Evolutionary conservation across 2,329 filamentous ascomycete genomes (phyloP).

Genomic region (Paecilomyces sp.): DNA sequence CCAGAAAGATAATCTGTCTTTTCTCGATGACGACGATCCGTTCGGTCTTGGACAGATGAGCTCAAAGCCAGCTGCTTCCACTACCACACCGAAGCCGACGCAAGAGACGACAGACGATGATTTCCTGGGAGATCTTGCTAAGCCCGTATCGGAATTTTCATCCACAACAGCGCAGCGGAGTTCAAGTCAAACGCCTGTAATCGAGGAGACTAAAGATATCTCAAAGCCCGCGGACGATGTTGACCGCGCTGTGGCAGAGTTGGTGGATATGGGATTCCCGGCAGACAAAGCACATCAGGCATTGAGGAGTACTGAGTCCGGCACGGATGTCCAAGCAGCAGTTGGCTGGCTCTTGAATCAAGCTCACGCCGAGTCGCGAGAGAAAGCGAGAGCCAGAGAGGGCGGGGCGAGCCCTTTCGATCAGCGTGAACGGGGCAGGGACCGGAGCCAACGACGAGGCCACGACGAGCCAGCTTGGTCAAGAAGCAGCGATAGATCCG

Average conservation of each 20-base stretch:
- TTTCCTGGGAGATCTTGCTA: slow-evolving; percentile 54
- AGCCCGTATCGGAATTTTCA: slow-evolving; percentile 49
- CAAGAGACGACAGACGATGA: slow-evolving; percentile 51
- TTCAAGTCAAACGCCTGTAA: slow-evolving; percentile 7
- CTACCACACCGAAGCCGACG: slow-evolving; percentile 41
- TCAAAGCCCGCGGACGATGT: slow-evolving; percentile 44
- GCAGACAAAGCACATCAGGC: slow-evolving; percentile 75
- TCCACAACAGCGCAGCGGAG: slow-evolving; percentile 21
- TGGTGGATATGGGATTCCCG: slow-evolving; percentile 93
- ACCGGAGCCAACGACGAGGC: slow-evolving; percentile 18
- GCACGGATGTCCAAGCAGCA: slow-evolving; percentile 74
- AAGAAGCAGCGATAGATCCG: slow-evolving; percentile 41
- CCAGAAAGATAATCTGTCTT: slow-evolving; percentile 18
- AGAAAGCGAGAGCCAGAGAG: slow-evolving; percentile 47
- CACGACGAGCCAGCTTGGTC: slow-evolving; percentile 53
- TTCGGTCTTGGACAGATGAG: slow-evolving; percentile 70
- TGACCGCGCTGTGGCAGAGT: slow-evolving; percentile 75
- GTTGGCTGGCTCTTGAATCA: slow-evolving; percentile 87
- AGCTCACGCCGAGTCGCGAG: slow-evolving; percentile 75
- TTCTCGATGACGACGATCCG: slow-evolving; percentile 67
- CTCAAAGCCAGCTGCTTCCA: slow-evolving; percentile 44
- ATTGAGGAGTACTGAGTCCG: slow-evolving; percentile 70
- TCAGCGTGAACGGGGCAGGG: slow-evolving; percentile 15
- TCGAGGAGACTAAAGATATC: slow-evolving; percentile 10
- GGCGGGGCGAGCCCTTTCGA: slow-evolving; percentile 13